These are phyloP conservation scores for Fusarium brevicatenulatum DNA, from an alignment of 2,329 filamentous ascomycete genomes.

Conservation along the genomic window DNA sequence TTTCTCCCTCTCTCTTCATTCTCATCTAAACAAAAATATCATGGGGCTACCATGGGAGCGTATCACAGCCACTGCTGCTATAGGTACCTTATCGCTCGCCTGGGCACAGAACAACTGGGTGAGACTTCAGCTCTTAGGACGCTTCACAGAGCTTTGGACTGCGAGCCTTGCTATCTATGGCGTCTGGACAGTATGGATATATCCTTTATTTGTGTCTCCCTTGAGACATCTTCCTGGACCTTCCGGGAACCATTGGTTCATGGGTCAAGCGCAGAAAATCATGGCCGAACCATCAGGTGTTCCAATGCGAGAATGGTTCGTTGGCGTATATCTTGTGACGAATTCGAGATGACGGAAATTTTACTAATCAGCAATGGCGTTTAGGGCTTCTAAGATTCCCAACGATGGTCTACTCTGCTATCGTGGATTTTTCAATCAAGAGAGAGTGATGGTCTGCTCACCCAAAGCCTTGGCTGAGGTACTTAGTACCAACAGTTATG, in stretches of 20 bases:
- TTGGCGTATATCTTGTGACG: neutral
- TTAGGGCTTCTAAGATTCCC: constrained; percentile 68
- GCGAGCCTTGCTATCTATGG: constrained; percentile 50
- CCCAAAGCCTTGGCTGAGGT: constrained; percentile 76
- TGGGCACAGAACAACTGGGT: constrained; percentile 44
- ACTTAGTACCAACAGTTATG: constrained; percentile 74
- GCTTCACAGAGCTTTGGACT: constrained; percentile 51
- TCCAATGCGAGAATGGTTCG: constrained; percentile 61
- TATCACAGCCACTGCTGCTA: constrained; percentile 41
- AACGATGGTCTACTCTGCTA: constrained; percentile 78
- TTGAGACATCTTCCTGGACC: constrained; percentile 60
- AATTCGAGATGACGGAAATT: neutral
- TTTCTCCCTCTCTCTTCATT: neutral
- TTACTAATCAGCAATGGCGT: constrained; percentile 40
- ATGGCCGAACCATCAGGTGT: constrained; percentile 52
- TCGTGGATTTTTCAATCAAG: constrained; percentile 68
- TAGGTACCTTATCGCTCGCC: constrained; percentile 34
- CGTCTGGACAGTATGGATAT: constrained; percentile 58
- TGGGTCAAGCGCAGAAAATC: constrained; percentile 60
- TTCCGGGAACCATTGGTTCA: constrained; percentile 54
- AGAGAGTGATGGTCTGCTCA: constrained; percentile 69
- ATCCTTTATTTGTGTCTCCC: constrained; percentile 61
- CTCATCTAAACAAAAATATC: neutral
- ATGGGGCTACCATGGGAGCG: constrained; percentile 42
- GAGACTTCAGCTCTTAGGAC: constrained; percentile 44